Evolutionary conservation across 805 yeast species (phyloP).

Genomic region (Metschnikowia santaceciliae): DNA sequence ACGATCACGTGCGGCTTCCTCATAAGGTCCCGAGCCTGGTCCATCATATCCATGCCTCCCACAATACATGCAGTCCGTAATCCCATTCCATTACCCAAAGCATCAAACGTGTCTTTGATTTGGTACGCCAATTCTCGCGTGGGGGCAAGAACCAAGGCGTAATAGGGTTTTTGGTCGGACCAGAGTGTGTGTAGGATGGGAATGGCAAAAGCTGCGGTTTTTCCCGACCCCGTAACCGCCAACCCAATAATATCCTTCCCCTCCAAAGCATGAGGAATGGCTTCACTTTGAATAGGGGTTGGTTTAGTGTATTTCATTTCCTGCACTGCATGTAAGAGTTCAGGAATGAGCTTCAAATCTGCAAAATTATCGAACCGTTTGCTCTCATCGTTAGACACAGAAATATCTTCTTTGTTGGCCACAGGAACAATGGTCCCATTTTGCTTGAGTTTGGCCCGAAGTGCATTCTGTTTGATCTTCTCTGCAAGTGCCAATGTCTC

Average conservation of each 20-base stretch:
- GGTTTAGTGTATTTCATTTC: constrained; percentile 74
- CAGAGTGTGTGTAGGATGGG: constrained; percentile 90
- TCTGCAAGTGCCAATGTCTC: constrained; percentile 52
- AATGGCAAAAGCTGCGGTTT: constrained; percentile 97
- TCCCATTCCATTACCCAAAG: constrained; percentile 89
- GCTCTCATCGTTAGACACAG: constrained; percentile 8
- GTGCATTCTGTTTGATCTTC: constrained; percentile 43
- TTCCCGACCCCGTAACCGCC: constrained; percentile 98
- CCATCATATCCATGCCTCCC: constrained; percentile 99
- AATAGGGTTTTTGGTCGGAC: constrained; percentile 84
- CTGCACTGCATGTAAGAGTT: constrained; percentile 74
- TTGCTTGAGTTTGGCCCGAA: constrained; percentile 18
- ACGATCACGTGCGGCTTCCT: constrained; percentile 91
- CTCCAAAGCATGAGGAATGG: constrained; percentile 85
- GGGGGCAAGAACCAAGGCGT: constrained; percentile 83
- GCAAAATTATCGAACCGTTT: constrained; percentile 39
- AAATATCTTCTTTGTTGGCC: not conserved
- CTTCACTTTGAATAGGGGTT: constrained; percentile 89
- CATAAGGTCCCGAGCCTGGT: constrained; percentile 90
- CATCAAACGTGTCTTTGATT: constrained; percentile 92
- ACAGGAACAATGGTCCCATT: not conserved
- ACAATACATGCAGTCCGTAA: constrained; percentile 84
- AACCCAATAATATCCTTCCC: constrained; percentile 93
- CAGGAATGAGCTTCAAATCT: constrained; percentile 67
- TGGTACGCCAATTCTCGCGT: constrained; percentile 84